Base-by-base conservation (phyloP, 23 red algal species). In the Gracilaria domingensis region DNA sequence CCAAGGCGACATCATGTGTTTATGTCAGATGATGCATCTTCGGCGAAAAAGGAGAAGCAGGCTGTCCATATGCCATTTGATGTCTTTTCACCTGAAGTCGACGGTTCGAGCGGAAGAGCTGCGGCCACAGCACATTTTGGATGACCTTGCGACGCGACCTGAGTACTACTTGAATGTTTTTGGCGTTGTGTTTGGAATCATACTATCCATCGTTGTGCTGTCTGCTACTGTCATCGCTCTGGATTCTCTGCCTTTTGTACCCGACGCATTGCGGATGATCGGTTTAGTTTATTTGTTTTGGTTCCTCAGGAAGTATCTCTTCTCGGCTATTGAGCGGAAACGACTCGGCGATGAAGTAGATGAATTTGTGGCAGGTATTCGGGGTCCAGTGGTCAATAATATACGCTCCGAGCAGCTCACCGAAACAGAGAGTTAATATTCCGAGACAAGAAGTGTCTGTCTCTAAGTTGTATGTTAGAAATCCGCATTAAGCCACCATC, bases 81-180 rank as follows among this genome's bases (percentile, higher is more conserved):
- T 18, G 16, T 37, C 32, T 37, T 69, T 32, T 5, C 28, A 0
- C 28, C 64, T 17, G 64, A 69, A 17, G 33, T 0, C 0, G 33
- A 37, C 9, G 20, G 2, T 69, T 69, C 64, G 3, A 20, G 39
- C 13, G 42, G 26, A 28, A 77, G 45, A 35, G 67, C 84, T 18
- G 28, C 84, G 7, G 57, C 28, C 20, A 56, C 36, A 29, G 74
- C 74, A 32, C 87, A 81, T 90, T 35, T 67, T 90, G 75, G 87
- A 90, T 60, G 87, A 90, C 33, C 30, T 90, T 79, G 71, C 87
- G 8, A 74, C 66, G 24, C 53, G 61, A 17, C 87, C 87, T 0
- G 66, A 90, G 58, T 90, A 90, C 48, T 90, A 90, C n/a, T 57
- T 90, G 66, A 90, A 90, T 38, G 74, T 90, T 8, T 76, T 74